These are phyloP conservation scores for Aphanomyces euteiches DNA, from an alignment of 352 stramenopile species.

Conservation along the genomic window DNA sequence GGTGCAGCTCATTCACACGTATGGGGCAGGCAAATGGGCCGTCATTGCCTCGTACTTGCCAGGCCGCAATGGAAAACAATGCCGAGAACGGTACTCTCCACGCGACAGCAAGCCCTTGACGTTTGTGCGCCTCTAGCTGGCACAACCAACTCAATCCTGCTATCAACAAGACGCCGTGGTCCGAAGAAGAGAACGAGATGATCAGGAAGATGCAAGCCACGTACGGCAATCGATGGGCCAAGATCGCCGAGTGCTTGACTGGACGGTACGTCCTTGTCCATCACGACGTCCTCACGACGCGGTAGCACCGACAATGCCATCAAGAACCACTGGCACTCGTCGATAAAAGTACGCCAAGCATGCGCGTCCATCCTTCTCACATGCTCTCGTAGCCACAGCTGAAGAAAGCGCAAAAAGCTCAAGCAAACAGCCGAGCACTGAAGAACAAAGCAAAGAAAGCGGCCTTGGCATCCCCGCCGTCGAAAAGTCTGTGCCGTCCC, in stretches of 20 bases:
- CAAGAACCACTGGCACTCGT: constrained; percentile 96
- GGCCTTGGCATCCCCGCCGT: background rate
- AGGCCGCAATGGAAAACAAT: constrained; percentile 66
- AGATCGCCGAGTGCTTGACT: constrained; percentile 94
- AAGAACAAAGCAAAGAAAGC: background rate
- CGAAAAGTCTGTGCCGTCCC: background rate
- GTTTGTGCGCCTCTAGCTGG: constrained; percentile 47
- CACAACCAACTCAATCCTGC: constrained; percentile 78
- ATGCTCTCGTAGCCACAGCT: constrained; percentile 5
- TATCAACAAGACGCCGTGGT: constrained; percentile 80
- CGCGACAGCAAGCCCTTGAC: no score
- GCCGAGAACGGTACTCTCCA: constrained; percentile 44
- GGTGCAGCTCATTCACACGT: constrained; percentile 37
- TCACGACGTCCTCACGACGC: background rate
- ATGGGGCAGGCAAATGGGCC: constrained; percentile 51
- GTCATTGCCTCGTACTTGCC: constrained; percentile 56
- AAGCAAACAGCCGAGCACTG: background rate
- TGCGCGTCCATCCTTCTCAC: background rate
- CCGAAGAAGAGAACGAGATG: constrained; percentile 77
- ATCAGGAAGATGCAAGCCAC: constrained; percentile 77
- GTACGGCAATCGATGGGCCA: constrained; percentile 95
- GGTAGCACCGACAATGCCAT: constrained; percentile 92
- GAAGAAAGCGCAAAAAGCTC: background rate
- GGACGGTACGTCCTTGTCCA: constrained; percentile 45
- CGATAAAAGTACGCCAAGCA: constrained; percentile 45